Base-by-base conservation (phyloP, 1,284 basidiomycete species). In the Ustilago nuda region DNA sequence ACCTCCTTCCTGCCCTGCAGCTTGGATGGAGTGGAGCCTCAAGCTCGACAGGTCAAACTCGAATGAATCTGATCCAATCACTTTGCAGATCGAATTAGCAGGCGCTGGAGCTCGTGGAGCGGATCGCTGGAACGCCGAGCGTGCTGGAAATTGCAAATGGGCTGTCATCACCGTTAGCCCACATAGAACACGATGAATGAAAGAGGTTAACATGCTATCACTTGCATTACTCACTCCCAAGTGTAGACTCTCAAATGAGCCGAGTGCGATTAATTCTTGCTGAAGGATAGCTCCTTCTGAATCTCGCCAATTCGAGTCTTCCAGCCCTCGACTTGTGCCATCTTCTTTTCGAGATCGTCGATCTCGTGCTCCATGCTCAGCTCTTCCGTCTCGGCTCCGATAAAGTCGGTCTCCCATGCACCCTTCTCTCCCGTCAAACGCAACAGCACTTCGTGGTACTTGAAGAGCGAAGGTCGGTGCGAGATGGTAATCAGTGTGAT, bases 401-500 rank as follows among this genome's bases (percentile, higher is more conserved):
- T 89, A 33, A 89, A 89, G 30, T 89, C 88, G 23, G 93, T 88
- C 50, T 90, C 91, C 93, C 93, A 95, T 54, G 74, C 88, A 87
- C 91, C 73, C 53, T 92, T 90, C 9, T 91, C 91, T n/a, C 87
- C 87, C 0, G 88, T 87, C 17, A 95, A 88, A 0, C 92, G 92
- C 9, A 96, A 88, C 13, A 95, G 88, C 64, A 92, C 90, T 3
- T 90, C 92, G 87, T 96, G 94, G 83, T 95, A 94, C 85, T 85
- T 85, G 75, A 84, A 79, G 12, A 84, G 73, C 52, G 79, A 80
- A 11, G 81, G 82, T 91, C 94, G 84, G 90, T 91, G 72, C 93
- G 87, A 15, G 92, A 92, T 11, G 91, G 93, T 53, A 76, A 98
- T 92, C 53, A 99, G 89, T 0, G 95, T 97, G 82, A 98, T 95